phyloP scores from a whole-genome alignment of 2,329 filamentous ascomycete genomes.

The Fusarium sp. region DNA sequence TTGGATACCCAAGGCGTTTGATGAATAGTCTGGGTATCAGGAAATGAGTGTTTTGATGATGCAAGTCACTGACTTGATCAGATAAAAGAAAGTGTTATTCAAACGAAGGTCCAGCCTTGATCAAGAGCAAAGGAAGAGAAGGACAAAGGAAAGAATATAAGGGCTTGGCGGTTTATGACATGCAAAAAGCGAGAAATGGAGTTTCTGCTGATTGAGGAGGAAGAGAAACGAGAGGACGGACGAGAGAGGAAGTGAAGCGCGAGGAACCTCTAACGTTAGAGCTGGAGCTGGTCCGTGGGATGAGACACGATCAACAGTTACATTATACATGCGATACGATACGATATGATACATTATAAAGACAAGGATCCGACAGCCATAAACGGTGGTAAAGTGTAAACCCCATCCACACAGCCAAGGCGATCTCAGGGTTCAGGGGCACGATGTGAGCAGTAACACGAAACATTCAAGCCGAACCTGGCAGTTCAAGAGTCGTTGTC shows the following conservation, averaged over 20 bases:
- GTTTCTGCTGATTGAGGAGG: slow-evolving; percentile 19
- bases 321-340: slow-evolving; percentile 23
- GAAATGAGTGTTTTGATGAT: slow-evolving; percentile 29
- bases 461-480: slow-evolving; percentile 9
- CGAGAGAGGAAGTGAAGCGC: slow-evolving; percentile 19
- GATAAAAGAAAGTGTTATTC: slow-evolving; percentile 26
- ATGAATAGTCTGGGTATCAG: slow-evolving; percentile 8
- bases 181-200: slow-evolving; percentile 1
- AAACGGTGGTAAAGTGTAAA: neutral
- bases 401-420: slow-evolving; percentile 2
- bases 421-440: slow-evolving; percentile 32
- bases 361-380: slow-evolving; percentile 6
- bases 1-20: slow-evolving; percentile 13
- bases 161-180: slow-evolving; percentile 33
- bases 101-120: slow-evolving; percentile 43
- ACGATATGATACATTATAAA: slow-evolving; percentile 19
- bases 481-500: neutral
- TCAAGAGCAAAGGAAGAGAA: slow-evolving; percentile 32
- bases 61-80: slow-evolving; percentile 39
- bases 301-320: slow-evolving; percentile 35
- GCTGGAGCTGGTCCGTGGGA: slow-evolving; percentile 7
- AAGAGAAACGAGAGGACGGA: slow-evolving; percentile 29
- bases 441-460: slow-evolving; percentile 8
- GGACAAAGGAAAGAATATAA: slow-evolving; percentile 23
- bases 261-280: slow-evolving; percentile 2